Percentiles rank a stretch among this genome's conserved stretches.
phyloP scores from a whole-genome alignment of 371 early-diverging fungal genomes.

The Smittium mucronatum region DNA sequence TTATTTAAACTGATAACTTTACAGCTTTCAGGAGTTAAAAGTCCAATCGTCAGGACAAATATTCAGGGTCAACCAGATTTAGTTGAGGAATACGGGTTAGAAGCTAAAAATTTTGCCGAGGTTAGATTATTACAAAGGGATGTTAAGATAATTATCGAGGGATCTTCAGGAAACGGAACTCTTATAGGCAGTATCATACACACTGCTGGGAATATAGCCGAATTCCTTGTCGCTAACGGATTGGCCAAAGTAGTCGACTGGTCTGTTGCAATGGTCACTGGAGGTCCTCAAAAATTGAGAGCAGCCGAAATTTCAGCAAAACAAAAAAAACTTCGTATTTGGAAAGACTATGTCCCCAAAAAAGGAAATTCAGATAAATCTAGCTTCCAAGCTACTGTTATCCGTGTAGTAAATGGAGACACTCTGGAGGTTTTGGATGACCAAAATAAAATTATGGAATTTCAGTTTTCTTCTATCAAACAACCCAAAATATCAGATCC shows the following conservation, averaged over 20 bases:
- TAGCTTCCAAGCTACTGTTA: conserved; percentile 54
- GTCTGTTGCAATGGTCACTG: conserved; percentile 65
- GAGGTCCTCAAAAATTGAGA: conserved; percentile 52
- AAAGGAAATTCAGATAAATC: conserved; percentile 12
- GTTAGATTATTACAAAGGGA: conserved; percentile 78
- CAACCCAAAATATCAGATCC: conserved; percentile 53
- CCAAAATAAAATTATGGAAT: conserved; percentile 42
- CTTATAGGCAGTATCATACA: conserved; percentile 69
- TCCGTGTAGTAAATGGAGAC: conserved; percentile 69
- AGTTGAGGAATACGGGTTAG: conserved; percentile 83
- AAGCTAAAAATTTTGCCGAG: conserved; percentile 86
- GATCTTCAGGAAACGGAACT: conserved; percentile 27
- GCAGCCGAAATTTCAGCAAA: conserved; percentile 68
- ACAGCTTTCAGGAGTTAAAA: conserved; percentile 74
- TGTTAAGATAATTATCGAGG: conserved; percentile 72
- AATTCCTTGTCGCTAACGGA: conserved; percentile 66
- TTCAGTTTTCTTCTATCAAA: conserved; percentile 72
- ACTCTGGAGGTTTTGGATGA: conserved; percentile 49
- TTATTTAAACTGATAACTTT: conserved; percentile 60
- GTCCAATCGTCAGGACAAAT: conserved; percentile 67
- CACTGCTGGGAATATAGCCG: conserved; percentile 84
- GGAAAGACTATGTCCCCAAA: conserved; percentile 50
- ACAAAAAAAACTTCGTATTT: conserved; percentile 61
- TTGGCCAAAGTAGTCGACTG: conserved; percentile 81
- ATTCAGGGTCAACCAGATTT: conserved; percentile 52